Base-by-base conservation (phyloP, 1,139 yeast genomes). In the Debaryomyces udenii region DNA sequence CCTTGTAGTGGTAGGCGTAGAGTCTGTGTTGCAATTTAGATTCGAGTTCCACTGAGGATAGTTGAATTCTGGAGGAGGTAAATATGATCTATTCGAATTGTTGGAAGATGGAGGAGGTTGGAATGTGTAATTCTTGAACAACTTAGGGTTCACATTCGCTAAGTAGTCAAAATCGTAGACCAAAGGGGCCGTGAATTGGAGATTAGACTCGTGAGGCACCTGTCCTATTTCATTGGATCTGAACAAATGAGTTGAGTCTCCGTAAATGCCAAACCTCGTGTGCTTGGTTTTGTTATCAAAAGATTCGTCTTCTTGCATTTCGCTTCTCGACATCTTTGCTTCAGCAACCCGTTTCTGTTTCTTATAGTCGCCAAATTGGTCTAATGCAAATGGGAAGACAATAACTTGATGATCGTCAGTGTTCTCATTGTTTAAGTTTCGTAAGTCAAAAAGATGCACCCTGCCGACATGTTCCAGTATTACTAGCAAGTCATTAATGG, bases 401-500 rank as follows among this genome's bases (percentile, higher is more conserved):
- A 89, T 71, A 27, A 90, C 89, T 57, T 87, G 95, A 55, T 87
- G 96, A 51, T 61, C 59, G 39, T 53, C 47, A n/a, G 51, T 50
- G 37, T 50, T 52, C 14, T 56, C 54, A 32, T 83, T 80, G 47
- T 73, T 69, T 52, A 81, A 76, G 53, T 83, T 80, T 44, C 96
- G 74, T 34, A 89, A 73, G 59, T 90, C 96, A 18, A 90, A 70
- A 39, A 89, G 69, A 63, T 90, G 97, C 2, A 90, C 87, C 41
- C 96, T 69, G 1, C 95, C 95, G 44, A 82, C 86, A 55, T 90
- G 96, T 59, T 90, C 97, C 40, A 87, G 78, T 2, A 90, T 70
- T 41, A 86, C 80, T 50, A 90, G 68, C 45, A 89, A 62, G 60
- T 90, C 96, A 53, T 84, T 90, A 18, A 84, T 71, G 20, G 60